Percentiles rank a stretch among this genome's conserved stretches.
These are phyloP conservation scores for Mortierella sp. DNA, from an alignment of 371 early-diverging fungal genomes.

Conservation along the genomic window DNA sequence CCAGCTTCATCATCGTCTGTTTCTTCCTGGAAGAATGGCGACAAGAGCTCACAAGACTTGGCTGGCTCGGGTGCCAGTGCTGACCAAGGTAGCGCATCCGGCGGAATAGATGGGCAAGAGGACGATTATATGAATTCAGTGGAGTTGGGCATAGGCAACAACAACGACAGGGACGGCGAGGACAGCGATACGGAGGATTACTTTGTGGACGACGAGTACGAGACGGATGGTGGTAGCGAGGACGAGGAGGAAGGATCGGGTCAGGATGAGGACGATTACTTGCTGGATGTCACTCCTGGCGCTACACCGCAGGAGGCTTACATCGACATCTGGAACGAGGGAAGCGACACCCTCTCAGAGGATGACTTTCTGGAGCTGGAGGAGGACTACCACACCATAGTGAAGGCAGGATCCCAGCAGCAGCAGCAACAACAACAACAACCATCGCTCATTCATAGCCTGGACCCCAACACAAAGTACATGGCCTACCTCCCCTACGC, in stretches of 20 bases:
- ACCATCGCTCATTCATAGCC: slow-evolving; percentile 11
- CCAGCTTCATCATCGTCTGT: background rate
- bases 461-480: slow-evolving; percentile 28
- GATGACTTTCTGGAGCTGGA: slow-evolving; percentile 45
- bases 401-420: background rate
- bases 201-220: background rate
- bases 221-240: background rate
- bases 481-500: slow-evolving; percentile 40
- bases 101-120: background rate
- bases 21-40: background rate
- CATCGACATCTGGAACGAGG: slow-evolving; percentile 8
- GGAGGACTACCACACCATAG: slow-evolving; percentile 18
- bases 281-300: background rate
- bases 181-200: background rate
- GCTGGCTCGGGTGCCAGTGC: background rate
- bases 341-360: slow-evolving; percentile 20
- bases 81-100: background rate
- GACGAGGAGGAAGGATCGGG: background rate
- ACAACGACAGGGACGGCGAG: background rate
- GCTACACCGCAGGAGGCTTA: slow-evolving; percentile 5
- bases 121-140: background rate
- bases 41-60: background rate
- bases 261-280: background rate
- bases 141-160: background rate
- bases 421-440: background rate